Percentiles rank a stretch among this genome's conserved stretches.
phyloP scores from a whole-genome alignment of 2,329 filamentous ascomycete genomes.

The Calonectria naviculata region DNA sequence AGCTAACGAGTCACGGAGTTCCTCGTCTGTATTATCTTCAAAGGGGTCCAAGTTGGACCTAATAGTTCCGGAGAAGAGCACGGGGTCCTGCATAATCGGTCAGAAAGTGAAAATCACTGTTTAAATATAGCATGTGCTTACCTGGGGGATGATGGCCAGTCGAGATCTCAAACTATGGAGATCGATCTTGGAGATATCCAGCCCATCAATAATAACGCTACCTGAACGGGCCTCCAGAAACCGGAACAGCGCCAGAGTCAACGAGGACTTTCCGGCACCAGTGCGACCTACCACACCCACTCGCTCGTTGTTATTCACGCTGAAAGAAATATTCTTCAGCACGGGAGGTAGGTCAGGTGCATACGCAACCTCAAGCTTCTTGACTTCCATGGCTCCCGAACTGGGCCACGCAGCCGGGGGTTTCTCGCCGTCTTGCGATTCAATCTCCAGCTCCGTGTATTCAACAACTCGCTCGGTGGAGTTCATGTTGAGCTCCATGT shows the following conservation, averaged over 20 bases:
- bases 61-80: constrained; percentile 83
- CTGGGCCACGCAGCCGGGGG: constrained; percentile 81
- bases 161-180: constrained; percentile 78
- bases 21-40: constrained; percentile 73
- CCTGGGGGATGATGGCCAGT: constrained; percentile 81
- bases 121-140: constrained; percentile 29
- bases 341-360: constrained; percentile 78
- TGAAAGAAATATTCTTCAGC: constrained; percentile 76
- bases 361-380: constrained; percentile 78
- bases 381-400: constrained; percentile 78
- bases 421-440: constrained; percentile 69
- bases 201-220: constrained; percentile 75
- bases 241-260: constrained; percentile 81
- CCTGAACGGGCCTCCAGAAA: constrained; percentile 78
- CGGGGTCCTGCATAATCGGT: constrained; percentile 69
- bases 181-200: constrained; percentile 79
- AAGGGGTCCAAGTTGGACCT: constrained; percentile 84
- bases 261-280: constrained; percentile 80
- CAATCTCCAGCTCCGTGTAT: constrained; percentile 76
- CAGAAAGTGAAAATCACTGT: neutral
- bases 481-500: constrained; percentile 83
- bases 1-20: constrained; percentile 75
- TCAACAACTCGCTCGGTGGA: constrained; percentile 81
- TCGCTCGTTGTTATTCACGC: constrained; percentile 73
- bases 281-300: constrained; percentile 84